These are phyloP conservation scores for Clitopilus hobsonii DNA, from an alignment of 768 basidiomycete genomes.

Conservation along the genomic window DNA sequence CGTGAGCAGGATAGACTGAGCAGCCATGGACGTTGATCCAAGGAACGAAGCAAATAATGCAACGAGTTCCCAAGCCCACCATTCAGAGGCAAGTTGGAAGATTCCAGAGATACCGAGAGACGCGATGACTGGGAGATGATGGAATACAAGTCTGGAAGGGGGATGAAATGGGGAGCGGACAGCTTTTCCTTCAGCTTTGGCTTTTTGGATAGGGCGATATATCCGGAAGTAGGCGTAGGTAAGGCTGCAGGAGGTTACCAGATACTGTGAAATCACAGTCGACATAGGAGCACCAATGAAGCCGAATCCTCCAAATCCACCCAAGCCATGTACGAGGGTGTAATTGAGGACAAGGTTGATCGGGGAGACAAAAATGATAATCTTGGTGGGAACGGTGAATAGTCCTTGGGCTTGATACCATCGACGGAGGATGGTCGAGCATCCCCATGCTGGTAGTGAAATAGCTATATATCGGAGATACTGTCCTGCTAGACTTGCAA, in stretches of 20 bases:
- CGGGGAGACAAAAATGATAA: conserved; percentile 78
- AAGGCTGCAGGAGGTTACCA: conserved; percentile 51
- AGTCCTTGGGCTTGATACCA: conserved; percentile 88
- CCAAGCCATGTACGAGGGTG: conserved; percentile 84
- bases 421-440: conserved; percentile 49
- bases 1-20: conserved; percentile 79
- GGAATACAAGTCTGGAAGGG: not conserved
- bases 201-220: too few species aligned
- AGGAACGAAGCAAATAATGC: conserved; percentile 54
- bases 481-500: conserved; percentile 66
- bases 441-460: conserved; percentile 34
- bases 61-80: conserved; percentile 95
- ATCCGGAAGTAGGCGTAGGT: conserved; percentile 69
- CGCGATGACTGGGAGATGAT: conserved; percentile 59
- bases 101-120: conserved; percentile 80
- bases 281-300: conserved; percentile 92
- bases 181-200: too few species aligned
- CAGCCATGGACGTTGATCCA: conserved; percentile 75
- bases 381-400: conserved; percentile 81
- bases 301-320: conserved; percentile 69
- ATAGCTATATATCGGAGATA: conserved; percentile 64
- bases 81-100: conserved; percentile 83
- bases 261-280: conserved; percentile 66
- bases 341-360: conserved; percentile 81
- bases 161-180: not conserved